Evolutionary conservation across 2,329 filamentous ascomycete genomes (phyloP).

Genomic region (Nannizziopsis barbatae): DNA sequence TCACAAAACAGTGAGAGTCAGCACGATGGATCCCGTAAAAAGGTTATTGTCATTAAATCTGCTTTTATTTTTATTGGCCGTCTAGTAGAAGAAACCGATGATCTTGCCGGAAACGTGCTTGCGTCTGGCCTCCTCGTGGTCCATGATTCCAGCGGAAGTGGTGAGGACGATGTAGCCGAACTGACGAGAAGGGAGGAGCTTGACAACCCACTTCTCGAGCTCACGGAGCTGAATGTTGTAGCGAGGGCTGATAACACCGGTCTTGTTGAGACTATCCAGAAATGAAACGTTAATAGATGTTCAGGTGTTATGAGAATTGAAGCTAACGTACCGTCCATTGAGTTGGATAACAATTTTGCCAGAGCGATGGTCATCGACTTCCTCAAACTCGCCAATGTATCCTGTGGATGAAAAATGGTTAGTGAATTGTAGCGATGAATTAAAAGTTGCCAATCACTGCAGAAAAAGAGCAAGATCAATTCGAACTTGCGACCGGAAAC

Average conservation of each 20-base stretch:
- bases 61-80: not conserved
- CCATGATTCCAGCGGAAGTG: slow-evolving; percentile 99
- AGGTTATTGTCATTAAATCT: not conserved
- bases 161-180: slow-evolving; percentile 99
- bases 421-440: slow-evolving; percentile 75
- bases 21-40: slow-evolving; percentile 6
- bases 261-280: slow-evolving; percentile 72
- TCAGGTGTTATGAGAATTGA: not conserved
- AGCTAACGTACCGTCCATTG: slow-evolving; percentile 61
- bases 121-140: slow-evolving; percentile 97
- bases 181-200: slow-evolving; percentile 97
- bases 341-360: slow-evolving; percentile 99
- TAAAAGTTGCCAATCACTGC: slow-evolving; percentile 82
- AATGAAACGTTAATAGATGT: slow-evolving; percentile 2
- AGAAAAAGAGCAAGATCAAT: slow-evolving; percentile 31
- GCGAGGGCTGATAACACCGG: slow-evolving; percentile 95
- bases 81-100: slow-evolving; percentile 98
- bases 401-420: slow-evolving; percentile 48
- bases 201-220: slow-evolving; percentile 99
- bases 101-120: slow-evolving; percentile 99
- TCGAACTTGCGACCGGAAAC: slow-evolving; percentile 52
- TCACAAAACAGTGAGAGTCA: not conserved
- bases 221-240: slow-evolving; percentile 98
- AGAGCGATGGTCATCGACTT: slow-evolving; percentile 98
- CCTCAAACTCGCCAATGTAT: slow-evolving; percentile 99